phyloP scores from a whole-genome alignment of 371 early-diverging fungal genomes.

The Rhizomucor miehei region DNA sequence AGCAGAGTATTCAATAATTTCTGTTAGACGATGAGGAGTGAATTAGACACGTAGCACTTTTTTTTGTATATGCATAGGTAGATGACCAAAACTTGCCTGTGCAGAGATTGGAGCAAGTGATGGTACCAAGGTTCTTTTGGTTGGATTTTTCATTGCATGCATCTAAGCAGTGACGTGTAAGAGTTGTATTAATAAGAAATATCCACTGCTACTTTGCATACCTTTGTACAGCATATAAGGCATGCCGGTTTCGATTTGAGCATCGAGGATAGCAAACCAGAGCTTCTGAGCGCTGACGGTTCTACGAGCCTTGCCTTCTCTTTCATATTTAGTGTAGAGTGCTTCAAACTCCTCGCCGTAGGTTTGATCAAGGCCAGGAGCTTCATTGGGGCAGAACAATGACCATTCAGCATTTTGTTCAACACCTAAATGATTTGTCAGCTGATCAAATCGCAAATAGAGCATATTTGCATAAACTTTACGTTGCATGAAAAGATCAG shows the following conservation, averaged over 20 bases:
- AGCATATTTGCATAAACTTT: neutral
- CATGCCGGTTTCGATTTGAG: slow-evolving; percentile 96
- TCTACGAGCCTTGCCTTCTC: slow-evolving; percentile 72
- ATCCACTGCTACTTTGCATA: neutral
- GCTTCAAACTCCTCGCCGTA: slow-evolving; percentile 91
- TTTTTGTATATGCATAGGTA: neutral
- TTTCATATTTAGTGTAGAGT: slow-evolving; percentile 82
- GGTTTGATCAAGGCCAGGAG: slow-evolving; percentile 80
- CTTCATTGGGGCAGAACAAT: slow-evolving; percentile 93
- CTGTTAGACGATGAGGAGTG: slow-evolving; percentile 17
- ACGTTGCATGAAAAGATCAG: slow-evolving; percentile 96
- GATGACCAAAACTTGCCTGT: slow-evolving; percentile 28
- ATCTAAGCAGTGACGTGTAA: slow-evolving; percentile 35
- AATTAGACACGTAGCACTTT: neutral
- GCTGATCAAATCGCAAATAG: neutral
- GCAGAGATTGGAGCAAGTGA: slow-evolving; percentile 85
- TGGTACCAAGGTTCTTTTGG: slow-evolving; percentile 97
- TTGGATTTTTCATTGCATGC: slow-evolving; percentile 96
- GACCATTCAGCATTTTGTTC: slow-evolving; percentile 90
- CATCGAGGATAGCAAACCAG: slow-evolving; percentile 93
- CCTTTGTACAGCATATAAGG: slow-evolving; percentile 97
- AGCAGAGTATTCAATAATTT: slow-evolving; percentile 95
- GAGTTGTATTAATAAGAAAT: too few relatives aligned
- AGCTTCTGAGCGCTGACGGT: slow-evolving; percentile 92
- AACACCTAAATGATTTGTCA: slow-evolving; percentile 39